Conservation (phyloP, 345 rosid genomes). For the Punica granatum region DNA sequence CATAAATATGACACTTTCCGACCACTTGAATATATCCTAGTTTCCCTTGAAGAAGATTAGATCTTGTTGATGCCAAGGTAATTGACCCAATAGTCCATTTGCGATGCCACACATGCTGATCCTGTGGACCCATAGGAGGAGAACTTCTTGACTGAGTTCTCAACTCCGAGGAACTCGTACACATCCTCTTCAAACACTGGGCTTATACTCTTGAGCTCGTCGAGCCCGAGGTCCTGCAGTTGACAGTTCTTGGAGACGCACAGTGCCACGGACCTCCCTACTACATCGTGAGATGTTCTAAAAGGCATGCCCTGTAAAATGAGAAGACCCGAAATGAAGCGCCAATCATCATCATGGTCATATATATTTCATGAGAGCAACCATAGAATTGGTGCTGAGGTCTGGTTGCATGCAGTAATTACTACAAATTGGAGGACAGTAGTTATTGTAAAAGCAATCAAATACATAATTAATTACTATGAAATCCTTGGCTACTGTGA, state of each 20-base stretch:
- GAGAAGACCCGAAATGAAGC: neutral
- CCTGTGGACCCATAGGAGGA: constrained; percentile 77
- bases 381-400: neutral
- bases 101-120: constrained; percentile 47
- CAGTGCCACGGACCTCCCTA: constrained; percentile 76
- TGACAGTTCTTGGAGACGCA: constrained; percentile 65
- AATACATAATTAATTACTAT: neutral
- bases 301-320: constrained; percentile 70
- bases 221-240: constrained; percentile 66
- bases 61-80: constrained; percentile 36
- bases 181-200: constrained; percentile 69
- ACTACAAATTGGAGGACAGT: neutral
- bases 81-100: constrained; percentile 54
- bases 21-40: neutral
- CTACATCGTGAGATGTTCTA: constrained; percentile 90
- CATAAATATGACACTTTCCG: no score
- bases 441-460: neutral
- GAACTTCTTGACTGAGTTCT: constrained; percentile 72
- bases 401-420: neutral
- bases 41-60: neutral
- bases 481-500: neutral
- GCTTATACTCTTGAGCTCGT: constrained; percentile 53
- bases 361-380: neutral
- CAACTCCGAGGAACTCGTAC: constrained; percentile 64
- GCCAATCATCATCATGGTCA: neutral